Evolutionary conservation across 768 basidiomycete genomes (phyloP), one percentile per base, ranked within the genome.

Genomic region (Leccinum sublutescens): DNA sequence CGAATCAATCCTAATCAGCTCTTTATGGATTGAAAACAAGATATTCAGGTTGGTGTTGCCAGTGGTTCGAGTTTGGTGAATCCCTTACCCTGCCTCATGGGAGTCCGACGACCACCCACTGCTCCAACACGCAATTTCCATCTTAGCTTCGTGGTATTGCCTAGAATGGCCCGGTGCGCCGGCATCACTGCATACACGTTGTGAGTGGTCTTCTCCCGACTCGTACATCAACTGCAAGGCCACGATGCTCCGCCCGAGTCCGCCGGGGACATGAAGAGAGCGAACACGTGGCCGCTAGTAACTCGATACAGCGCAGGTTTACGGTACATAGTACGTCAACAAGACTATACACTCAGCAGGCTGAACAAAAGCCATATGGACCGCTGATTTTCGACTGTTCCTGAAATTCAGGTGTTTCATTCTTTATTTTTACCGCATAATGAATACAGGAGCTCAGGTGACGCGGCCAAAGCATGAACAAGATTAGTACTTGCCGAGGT

Each of bases 31-130:
- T 45, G 49, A 38, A 47, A 54, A 47, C 49, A 40, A 2, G 48
- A 48, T 43, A 3, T 19, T 50, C 40, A 40, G 40, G 17, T n/a
- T 40, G 40, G 31, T 31, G 58, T 51, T 36, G 49, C n/a, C 38
- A 15, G 48, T n/a, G 33, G 47, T 55, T 57, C 47, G 50, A 25
- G 53, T 54, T 49, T 57, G 23, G 50, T 48, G 56, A 63, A 50
- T 50, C 43, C 49, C 36, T 54, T 43, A 29, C 51, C 38, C 50
- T 45, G 66, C 67, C 67, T 65, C 67, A 33, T 62, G 68, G 40
- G 9, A 40, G 40, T 40, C 40, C 17, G 9, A 40, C 40, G 40
- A 54, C 45, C 52, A 54, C 47, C 47, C 27, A 56, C 55, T 29
- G 27, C 27, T 51, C 14, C 29, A 29, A 48, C 56, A 43, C 52